Base-by-base conservation (phyloP, 2,329 filamentous ascomycete species). In the Aspergillus fumigatiaffinis region DNA sequence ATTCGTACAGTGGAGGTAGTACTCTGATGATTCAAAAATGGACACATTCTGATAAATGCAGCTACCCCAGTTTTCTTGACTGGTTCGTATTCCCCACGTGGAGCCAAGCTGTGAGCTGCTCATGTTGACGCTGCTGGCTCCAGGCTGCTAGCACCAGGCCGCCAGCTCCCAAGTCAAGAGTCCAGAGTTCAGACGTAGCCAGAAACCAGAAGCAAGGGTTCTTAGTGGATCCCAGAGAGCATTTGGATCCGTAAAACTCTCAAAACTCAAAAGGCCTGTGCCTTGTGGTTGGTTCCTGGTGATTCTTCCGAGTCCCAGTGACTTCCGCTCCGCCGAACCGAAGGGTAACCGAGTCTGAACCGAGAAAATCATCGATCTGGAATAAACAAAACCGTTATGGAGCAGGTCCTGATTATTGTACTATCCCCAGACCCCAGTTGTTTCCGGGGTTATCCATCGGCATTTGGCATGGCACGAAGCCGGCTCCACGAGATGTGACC, bases 241-340 rank as follows among this genome's bases (percentile, higher is more conserved):
- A n/a, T 42, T 23, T 41, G 32, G 6, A n/a, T 17, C 29, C 14
- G 12, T 42, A 2, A 8, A 23, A 41, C 28, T 25, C 29, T 7
- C 32, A 17, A 41, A 9, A 10, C 3, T 44, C 7, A 44, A 44
- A 44, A 21, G n/a, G 3, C 8, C 4, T 4, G 41, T 20, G n/a
- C n/a, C n/a, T 44, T 44, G 21, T 47, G 44, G 21, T 23, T 47
- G 44, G 20, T 6, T 21, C 28, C 35, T 23, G 28, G 21, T 38
- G 20, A 7, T 35, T 42, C 41, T 20, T 50, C 17, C 25, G 25
- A 29, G 47, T 35, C 41, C 25, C 20, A 32, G 51, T 26, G 21
- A 25, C 51, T 51, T 62, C 62, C 62, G 60, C 60, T 64, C 62
- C 58, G 60, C 62, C 62, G 62, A 62, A 50, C 62, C 62, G 57